Conservation (phyloP, 2,329 filamentous ascomycete species). For the Allantophomopsis lycopodina region DNA sequence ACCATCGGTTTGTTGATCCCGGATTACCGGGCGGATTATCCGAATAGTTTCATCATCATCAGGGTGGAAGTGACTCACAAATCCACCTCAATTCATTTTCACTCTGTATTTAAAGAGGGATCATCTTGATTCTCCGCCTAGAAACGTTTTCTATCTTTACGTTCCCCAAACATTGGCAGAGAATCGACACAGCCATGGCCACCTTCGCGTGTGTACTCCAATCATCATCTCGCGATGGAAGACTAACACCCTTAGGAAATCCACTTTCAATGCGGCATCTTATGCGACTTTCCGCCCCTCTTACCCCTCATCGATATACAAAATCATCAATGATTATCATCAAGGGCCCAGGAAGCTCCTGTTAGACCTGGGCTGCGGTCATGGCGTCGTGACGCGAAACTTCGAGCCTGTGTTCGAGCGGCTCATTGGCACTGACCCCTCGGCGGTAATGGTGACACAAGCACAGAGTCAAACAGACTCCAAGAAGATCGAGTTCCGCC, state of each 20-base stretch:
- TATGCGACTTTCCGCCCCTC: conserved; percentile 47
- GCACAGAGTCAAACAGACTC: conserved; percentile 25
- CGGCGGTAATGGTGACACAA: conserved; percentile 39
- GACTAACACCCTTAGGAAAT: conserved; percentile 25
- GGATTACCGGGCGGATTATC: too few species aligned
- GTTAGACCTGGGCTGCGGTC: conserved; percentile 51
- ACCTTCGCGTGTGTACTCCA: conserved; percentile 30
- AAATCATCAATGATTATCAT: conserved; percentile 39
- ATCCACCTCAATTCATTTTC: too few species aligned
- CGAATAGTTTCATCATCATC: too few species aligned
- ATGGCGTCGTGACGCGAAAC: conserved; percentile 40
- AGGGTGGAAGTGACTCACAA: too few species aligned
- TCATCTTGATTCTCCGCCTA: too few species aligned
- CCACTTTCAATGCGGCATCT: conserved; percentile 37
- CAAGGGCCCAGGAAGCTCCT: conserved; percentile 20
- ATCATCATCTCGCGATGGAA: conserved; percentile 1
- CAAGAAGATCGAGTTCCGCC: conserved; percentile 31
- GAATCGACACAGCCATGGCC: conserved; percentile 21
- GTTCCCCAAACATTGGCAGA: too few species aligned
- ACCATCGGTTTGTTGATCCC: too few species aligned
- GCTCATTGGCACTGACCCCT: conserved; percentile 41
- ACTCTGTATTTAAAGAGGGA: too few species aligned
- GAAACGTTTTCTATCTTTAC: too few species aligned
- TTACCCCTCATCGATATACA: conserved; percentile 41
- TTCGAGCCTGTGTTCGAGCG: conserved; percentile 36